These are phyloP conservation scores for Lipomyces anomalus DNA, from an alignment of 805 yeast genomes.

Conservation along the genomic window DNA sequence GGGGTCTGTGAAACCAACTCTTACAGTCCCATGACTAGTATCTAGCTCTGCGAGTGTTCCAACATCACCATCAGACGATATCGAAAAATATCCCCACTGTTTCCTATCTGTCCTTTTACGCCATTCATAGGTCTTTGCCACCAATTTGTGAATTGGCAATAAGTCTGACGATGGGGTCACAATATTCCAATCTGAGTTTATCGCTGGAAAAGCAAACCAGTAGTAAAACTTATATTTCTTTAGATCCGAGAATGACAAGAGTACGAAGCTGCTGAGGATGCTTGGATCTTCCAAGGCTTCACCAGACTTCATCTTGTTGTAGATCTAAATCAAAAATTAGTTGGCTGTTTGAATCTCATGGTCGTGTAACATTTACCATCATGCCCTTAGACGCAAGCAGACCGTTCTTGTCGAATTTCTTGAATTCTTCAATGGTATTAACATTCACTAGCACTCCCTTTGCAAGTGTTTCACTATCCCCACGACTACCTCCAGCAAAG, in stretches of 20 bases:
- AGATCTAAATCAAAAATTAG: constrained; percentile 1
- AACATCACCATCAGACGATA: background rate
- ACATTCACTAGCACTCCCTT: constrained; percentile 51
- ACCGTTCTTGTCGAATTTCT: constrained; percentile 54
- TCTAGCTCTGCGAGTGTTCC: background rate
- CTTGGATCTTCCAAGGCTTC: constrained; percentile 39
- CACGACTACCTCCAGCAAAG: constrained; percentile 28
- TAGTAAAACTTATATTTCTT: constrained; percentile 82
- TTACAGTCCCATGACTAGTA: background rate
- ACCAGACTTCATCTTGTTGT: constrained; percentile 33
- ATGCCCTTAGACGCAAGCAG: constrained; percentile 45
- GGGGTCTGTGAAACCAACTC: constrained; percentile 38
- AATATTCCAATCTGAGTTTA: constrained; percentile 48
- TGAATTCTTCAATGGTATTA: constrained; percentile 85
- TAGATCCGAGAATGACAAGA: constrained; percentile 77
- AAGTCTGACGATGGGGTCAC: background rate
- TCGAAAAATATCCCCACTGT: constrained; percentile 14
- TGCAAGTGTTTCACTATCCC: constrained; percentile 12
- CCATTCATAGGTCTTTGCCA: constrained; percentile 14
- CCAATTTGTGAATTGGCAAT: constrained; percentile 5
- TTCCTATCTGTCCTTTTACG: background rate
- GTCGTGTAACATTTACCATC: constrained; percentile 18
- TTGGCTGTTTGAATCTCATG: background rate
- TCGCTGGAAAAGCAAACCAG: constrained; percentile 80
- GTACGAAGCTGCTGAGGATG: constrained; percentile 39